A percentile compares a stretch with the other conserved stretches of the same genome.
Conservation (phyloP, 1,284 basidiomycete genomes). For the Microbotryomycetes sp. region DNA sequence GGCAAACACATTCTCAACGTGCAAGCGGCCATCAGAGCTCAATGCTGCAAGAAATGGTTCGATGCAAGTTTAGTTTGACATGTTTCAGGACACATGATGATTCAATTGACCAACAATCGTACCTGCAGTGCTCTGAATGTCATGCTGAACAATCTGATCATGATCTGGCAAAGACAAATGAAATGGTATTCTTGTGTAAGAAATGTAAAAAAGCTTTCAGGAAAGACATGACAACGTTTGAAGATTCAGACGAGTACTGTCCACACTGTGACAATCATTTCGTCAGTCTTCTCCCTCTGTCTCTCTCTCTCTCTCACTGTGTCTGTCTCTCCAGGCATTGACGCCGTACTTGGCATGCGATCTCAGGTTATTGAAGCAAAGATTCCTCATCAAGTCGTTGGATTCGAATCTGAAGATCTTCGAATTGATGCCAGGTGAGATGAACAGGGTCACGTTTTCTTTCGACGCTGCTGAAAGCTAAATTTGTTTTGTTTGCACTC, state of each 20-base stretch:
- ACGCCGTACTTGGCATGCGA: background rate
- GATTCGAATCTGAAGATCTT: constrained; percentile 84
- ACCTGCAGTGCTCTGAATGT: constrained; percentile 74
- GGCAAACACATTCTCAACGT: constrained; percentile 88
- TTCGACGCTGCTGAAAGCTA: background rate
- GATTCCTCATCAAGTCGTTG: constrained; percentile 74
- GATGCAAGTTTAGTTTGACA: constrained; percentile 52
- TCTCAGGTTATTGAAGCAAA: constrained; percentile 84
- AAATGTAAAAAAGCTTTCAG: constrained; percentile 96
- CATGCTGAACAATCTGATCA: constrained; percentile 77
- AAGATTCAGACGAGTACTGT: constrained; percentile 96
- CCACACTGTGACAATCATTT: constrained; percentile 98
- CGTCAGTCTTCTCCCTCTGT: constrained; percentile 50
- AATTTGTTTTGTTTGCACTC: background rate
- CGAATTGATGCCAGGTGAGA: constrained; percentile 73
- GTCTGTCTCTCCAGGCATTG: background rate
- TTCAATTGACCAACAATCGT: background rate
- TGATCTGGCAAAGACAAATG: constrained; percentile 63
- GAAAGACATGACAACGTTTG: constrained; percentile 84
- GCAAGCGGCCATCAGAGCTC: constrained; percentile 85
- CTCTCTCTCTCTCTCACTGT: background rate
- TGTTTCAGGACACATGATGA: too few relatives aligned
- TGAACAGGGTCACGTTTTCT: background rate
- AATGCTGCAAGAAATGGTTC: constrained; percentile 92
- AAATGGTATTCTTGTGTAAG: constrained; percentile 94